These are phyloP conservation scores for Mucor velutinosus DNA, from an alignment of 371 early-diverging fungal species.

Conservation along the genomic window DNA sequence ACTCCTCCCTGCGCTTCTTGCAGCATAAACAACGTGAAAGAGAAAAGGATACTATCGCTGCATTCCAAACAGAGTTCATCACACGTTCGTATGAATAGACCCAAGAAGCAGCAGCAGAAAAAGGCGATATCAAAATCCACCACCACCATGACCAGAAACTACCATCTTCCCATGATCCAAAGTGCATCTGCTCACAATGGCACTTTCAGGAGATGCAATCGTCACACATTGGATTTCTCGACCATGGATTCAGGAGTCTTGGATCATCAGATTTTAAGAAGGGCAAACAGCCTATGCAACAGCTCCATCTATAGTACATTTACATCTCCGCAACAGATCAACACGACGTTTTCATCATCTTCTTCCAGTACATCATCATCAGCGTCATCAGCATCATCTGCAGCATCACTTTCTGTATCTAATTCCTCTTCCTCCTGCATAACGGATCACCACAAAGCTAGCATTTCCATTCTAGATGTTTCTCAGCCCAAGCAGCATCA, in stretches of 20 bases:
- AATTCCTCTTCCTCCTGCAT: background rate
- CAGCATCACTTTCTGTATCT: background rate
- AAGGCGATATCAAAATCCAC: slow-evolving; percentile 2
- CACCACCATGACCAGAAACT: background rate
- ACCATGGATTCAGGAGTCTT: background rate
- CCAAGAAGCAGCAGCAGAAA: slow-evolving; percentile 3
- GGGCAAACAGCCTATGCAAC: slow-evolving; percentile 14
- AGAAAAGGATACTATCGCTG: slow-evolving; percentile 10
- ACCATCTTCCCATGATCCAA: background rate
- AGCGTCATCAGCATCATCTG: background rate
- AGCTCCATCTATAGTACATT: slow-evolving; percentile 16
- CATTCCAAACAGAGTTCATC: slow-evolving; percentile 14
- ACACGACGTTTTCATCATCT: background rate
- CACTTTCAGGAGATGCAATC: slow-evolving; percentile 6
- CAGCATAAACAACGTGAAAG: background rate
- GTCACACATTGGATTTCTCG: slow-evolving; percentile 12
- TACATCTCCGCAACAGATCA: background rate
- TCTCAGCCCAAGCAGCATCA: background rate
- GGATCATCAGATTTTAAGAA: slow-evolving; percentile 6
- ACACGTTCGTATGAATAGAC: background rate
- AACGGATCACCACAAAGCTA: background rate
- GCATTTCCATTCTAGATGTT: background rate
- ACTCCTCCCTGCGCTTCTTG: background rate
- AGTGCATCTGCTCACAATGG: background rate
- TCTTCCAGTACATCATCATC: background rate